These are phyloP conservation scores for Lactifluus echinatus DNA, from an alignment of 768 basidiomycete species.

Conservation along the genomic window DNA sequence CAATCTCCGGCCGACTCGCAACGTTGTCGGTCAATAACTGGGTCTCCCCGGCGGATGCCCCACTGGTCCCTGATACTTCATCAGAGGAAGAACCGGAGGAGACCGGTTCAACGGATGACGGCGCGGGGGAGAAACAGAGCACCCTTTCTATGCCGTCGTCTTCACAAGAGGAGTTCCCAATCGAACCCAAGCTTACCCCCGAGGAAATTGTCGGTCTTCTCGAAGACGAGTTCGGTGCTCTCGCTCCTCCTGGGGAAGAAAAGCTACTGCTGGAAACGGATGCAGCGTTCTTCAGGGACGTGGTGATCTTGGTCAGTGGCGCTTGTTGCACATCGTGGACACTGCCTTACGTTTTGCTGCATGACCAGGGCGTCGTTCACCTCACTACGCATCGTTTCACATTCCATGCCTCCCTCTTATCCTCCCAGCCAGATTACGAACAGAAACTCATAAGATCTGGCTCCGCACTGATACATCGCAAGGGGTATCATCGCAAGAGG, in stretches of 20 bases:
- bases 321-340: not conserved
- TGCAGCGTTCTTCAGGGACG: slow-evolving; percentile 41
- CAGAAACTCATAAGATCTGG: slow-evolving; percentile 41
- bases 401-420: slow-evolving; percentile 56
- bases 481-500: slow-evolving; percentile 36
- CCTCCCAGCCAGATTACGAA: slow-evolving; percentile 31
- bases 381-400: slow-evolving; percentile 56
- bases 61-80: not conserved
- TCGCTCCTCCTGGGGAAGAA: slow-evolving; percentile 38
- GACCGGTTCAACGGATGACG: slow-evolving; percentile 23
- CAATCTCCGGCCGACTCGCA: slow-evolving; percentile 29
- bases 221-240: slow-evolving; percentile 47
- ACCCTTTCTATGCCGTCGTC: not conserved
- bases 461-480: slow-evolving; percentile 38
- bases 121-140: slow-evolving; percentile 10
- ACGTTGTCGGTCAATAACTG: slow-evolving; percentile 33
- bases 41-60: slow-evolving; percentile 21
- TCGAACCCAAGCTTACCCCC: slow-evolving; percentile 34
- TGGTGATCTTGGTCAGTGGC: slow-evolving; percentile 37
- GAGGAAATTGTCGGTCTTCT: slow-evolving; percentile 43
- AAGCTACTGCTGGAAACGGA: slow-evolving; percentile 47
- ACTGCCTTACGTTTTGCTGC: slow-evolving; percentile 1
- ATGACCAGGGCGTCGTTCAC: slow-evolving; percentile 48
- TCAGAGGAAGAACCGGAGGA: not conserved
- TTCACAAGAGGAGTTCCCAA: slow-evolving; percentile 20